A percentile compares a stretch with the other conserved stretches of the same genome.
Conservation (phyloP, 768 basidiomycete genomes). For the Phlebiopsis gigantea region DNA sequence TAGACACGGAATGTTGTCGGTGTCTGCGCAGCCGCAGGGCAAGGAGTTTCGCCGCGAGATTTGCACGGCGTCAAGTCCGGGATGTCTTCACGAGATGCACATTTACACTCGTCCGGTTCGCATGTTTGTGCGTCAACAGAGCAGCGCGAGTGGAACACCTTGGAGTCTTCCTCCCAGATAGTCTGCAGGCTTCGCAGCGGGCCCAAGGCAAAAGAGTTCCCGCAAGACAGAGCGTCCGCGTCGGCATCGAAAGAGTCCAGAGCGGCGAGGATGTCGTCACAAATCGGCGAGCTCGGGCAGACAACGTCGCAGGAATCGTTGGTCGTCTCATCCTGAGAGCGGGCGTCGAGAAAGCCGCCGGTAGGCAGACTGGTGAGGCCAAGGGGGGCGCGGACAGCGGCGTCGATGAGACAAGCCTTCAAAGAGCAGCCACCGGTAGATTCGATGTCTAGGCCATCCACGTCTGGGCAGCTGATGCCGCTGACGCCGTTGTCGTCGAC, state of each 20-base stretch:
- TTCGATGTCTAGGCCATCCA: background rate
- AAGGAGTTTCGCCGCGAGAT: too few species aligned
- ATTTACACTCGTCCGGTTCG: too few species aligned
- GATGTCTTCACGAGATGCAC: too few species aligned
- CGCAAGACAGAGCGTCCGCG: background rate
- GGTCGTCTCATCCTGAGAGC: too few species aligned
- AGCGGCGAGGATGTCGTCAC: background rate
- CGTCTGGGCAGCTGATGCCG: too few species aligned
- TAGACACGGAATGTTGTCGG: too few species aligned
- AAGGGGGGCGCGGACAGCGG: background rate
- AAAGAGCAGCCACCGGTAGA: background rate
- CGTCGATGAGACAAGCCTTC: background rate
- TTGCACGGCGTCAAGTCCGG: too few species aligned
- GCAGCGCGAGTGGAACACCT: background rate
- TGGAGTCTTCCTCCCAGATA: background rate
- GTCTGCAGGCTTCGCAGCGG: conserved; percentile 1
- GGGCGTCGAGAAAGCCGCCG: too few species aligned
- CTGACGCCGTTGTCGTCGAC: background rate
- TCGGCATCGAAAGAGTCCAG: background rate
- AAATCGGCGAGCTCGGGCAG: background rate
- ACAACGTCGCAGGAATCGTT: background rate
- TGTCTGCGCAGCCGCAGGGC: too few species aligned
- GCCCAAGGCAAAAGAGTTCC: background rate
- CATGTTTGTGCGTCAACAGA: background rate
- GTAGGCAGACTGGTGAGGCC: too few species aligned